Evolutionary conservation across 371 early-diverging fungal genomes (phyloP), one percentile per base, ranked within the genome.

Genomic region (Mortierella sp.): DNA sequence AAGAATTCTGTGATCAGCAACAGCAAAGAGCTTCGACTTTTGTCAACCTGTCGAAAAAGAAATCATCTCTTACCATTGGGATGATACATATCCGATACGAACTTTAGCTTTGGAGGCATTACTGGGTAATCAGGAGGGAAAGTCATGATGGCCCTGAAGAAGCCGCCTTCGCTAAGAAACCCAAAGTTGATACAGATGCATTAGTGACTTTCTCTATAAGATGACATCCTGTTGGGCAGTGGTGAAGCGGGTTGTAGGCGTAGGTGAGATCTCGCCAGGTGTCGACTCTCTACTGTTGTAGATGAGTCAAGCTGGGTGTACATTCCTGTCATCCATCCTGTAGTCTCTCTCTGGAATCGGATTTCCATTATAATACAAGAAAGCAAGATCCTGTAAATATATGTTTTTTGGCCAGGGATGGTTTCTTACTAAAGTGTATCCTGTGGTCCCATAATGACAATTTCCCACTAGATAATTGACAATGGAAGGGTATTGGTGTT

Each of bases 371-470:
- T 8, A 8, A 35, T 35, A 35, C 35, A 35, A 35, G 35, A 5
- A 32, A 3, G 6, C 35, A 35, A 43, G 43, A 3, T 43, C 43
- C 11, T 43, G 43, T 5, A 35, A 35, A 35, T 35, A 35, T 35
- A 5, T 35, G 35, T 35, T 35, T 35, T 8, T 35, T 35, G 35
- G 6, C 35, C n/a, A 14, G 8, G 16, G 57, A 57, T 22, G 30
- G 55, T 20, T 16, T 52, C 87, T 90, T 89, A 91, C 92, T 95
- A 98, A 35, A 94, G 87, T 9, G 97, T 98, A 66, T 95, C 96
- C 66, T 90, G 88, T 43, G 97, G 96, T 26, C 97, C 97, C 51
- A 98, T 91, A 61, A 97, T 94, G 79, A 96, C 84, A 40, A 98
- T 90, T 73, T 97, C 96, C 97, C 93, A 92, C 91, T 92, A 70